Evolutionary conservation across 192 early-diverging fungal genomes (phyloP), one percentile per base, ranked within the genome.

Genomic region (Pilaira anomala): DNA sequence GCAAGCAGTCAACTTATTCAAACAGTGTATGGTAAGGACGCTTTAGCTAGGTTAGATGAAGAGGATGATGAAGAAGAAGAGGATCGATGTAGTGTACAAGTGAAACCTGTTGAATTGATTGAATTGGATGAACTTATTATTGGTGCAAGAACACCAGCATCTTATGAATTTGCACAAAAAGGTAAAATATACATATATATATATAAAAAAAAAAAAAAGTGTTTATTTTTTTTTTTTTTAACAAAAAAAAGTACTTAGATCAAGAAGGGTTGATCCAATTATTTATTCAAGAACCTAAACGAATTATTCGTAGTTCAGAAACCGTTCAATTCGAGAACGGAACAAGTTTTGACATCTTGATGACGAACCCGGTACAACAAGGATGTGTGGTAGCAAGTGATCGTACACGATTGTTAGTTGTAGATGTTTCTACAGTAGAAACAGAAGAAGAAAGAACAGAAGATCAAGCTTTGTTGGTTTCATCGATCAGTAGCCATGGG

Each of bases 351-450:
- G 72, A 78, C 24, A 80, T 86, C 1, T 54, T 90, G 30, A 83
- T 83, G 80, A 75, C 78, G 53, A 80, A 76, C 63, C 86, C 88
- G 0, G 86, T 89, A 3, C 67, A 88, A 7, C 88, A 90, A 68
- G 87, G 88, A 2, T 69, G 76, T 29, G 73, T 89, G 36, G 22
- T 62, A 13, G 62, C 65, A 3, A 67, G 71, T 11, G 73, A 70
- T 21, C 67, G 66, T 14, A 87, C 88, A 2, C 70, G 73, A 22
- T 61, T 90, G 9, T 81, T 85, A 26, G 71, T 85, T 44, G 79
- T 73, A 1, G 71, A 73, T 51, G 33, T 67, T 3, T 46, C 52
- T n/a, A n/a, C n/a, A n/a, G 49, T 12, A 19, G 36, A 25, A 7
- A 52, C 44, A n/a, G 56, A 36, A n/a, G 36, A 33, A 8, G 58